These are phyloP conservation scores for Agaricus blazei DNA, from an alignment of 768 basidiomycete genomes.

Conservation along the genomic window DNA sequence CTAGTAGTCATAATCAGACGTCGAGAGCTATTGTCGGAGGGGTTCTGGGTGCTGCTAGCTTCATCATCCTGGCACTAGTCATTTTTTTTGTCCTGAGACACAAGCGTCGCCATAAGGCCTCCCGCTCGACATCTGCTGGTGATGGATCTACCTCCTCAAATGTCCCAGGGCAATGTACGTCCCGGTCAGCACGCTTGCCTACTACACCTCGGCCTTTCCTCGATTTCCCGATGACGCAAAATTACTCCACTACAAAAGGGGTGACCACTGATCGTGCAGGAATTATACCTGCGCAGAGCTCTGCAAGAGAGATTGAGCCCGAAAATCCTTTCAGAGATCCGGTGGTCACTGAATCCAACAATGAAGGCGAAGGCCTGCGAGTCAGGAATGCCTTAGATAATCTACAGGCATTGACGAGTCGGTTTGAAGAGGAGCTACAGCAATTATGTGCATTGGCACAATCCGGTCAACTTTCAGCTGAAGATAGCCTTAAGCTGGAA, in stretches of 20 bases:
- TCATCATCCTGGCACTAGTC: background rate
- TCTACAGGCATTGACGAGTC: constrained; percentile 2
- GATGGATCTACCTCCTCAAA: background rate
- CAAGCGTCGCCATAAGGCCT: background rate
- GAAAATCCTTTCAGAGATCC: background rate
- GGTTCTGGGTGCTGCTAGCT: background rate
- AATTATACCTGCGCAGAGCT: background rate
- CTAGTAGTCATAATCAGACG: too few species aligned
- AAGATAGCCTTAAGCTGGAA: background rate
- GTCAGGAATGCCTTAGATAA: background rate
- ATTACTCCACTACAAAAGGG: too few species aligned
- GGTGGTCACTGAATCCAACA: background rate
- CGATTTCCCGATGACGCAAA: background rate
- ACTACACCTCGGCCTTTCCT: background rate
- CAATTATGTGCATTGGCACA: background rate
- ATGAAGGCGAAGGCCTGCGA: background rate
- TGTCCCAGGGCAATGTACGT: background rate
- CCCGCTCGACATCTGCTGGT: background rate
- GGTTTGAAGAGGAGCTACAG: background rate
- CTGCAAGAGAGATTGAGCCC: background rate
- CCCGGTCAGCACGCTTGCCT: background rate
- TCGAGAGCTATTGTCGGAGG: background rate
- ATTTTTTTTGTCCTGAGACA: background rate
- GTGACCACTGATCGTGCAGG: background rate
- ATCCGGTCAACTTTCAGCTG: constrained; percentile 1